A percentile compares a stretch with the other conserved stretches of the same genome.
Evolutionary conservation across 2,329 filamentous ascomycete genomes (phyloP).

Genomic region (Pseudogymnoascus sp.): DNA sequence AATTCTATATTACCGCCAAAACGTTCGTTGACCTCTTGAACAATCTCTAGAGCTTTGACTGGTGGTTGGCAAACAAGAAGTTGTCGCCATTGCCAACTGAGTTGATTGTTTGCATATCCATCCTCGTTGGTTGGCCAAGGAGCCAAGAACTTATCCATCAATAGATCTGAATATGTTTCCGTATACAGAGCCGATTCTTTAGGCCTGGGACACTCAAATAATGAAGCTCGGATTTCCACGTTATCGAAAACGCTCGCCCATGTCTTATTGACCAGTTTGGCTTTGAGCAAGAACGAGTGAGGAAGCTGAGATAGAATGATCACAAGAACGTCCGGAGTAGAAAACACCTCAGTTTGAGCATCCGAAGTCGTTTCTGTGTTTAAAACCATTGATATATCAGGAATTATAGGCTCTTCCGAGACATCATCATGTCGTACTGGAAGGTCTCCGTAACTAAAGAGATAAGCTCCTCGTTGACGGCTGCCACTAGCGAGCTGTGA

Average conservation of each 20-base stretch:
- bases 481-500: not conserved
- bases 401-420: not conserved
- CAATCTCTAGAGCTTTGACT: constrained; percentile 13
- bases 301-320: constrained; percentile 12
- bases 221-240: constrained; percentile 9
- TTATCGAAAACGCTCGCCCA: constrained; percentile 10
- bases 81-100: constrained; percentile 12
- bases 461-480: not conserved
- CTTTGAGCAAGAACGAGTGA: constrained; percentile 10
- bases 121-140: constrained; percentile 7
- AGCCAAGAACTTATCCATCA: constrained; percentile 9
- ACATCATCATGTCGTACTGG: not conserved
- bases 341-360: constrained; percentile 10
- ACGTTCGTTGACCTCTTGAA: constrained; percentile 10
- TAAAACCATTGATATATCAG: not conserved
- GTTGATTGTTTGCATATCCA: not conserved
- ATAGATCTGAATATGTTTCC: constrained; percentile 11
- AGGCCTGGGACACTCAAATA: constrained; percentile 11
- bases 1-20: constrained; percentile 10
- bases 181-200: constrained; percentile 9
- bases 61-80: constrained; percentile 13
- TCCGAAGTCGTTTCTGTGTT: not conserved
- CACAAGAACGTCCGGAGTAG: constrained; percentile 9
- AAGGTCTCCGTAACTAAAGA: not conserved
- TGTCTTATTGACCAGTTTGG: constrained; percentile 10